Evolutionary conservation across 192 early-diverging fungal species (phyloP), one percentile per base, ranked within the genome.

Genomic region (Anaeromyces robustus): DNA sequence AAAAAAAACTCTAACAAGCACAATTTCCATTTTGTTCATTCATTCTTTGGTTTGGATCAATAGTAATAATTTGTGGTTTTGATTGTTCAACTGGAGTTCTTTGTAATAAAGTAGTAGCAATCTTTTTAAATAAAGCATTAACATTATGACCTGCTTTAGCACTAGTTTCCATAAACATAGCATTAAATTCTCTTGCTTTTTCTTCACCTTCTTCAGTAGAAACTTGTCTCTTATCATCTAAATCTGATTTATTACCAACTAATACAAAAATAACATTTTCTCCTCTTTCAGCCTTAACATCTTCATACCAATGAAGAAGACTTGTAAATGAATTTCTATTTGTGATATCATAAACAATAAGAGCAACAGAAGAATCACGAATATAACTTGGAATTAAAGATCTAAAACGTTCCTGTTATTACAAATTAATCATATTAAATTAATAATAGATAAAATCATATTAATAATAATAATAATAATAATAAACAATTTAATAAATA

Each of bases 61-160:
- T 68, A 26, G 52, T 68, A 68, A 68, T 68, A n/a, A 68, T 68
- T 68, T 68, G 52, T 68, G 52, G 52, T 22, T 68, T 68, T n/a
- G 22, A n/a, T 68, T 68, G 52, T 68, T 68, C 52, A 68, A 68
- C 52, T 68, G 52, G 52, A 68, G 31, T 77, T 97, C 95, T 93
- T 14, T 96, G 95, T 14, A 93, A 93, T 52, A 97, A 85, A 22
- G 95, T 93, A 80, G 96, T 94, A 2, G 97, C 98, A 85, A 99
- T 97, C 85, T 96, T 96, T 81, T 94, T 92, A 85, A 99, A 99
- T 78, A 99, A 88, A 7, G 93, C 92, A 88, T 99, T 99, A 39
- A 99, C 96, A 86, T 99, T 99, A 86, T 98, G 96, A 29, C 96
- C 98, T 14, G 95, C 96, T 86, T 99, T 99, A 77, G 98, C 98